Conservation (phyloP, 2,329 filamentous ascomycete genomes). For the Alternaria sp. region DNA sequence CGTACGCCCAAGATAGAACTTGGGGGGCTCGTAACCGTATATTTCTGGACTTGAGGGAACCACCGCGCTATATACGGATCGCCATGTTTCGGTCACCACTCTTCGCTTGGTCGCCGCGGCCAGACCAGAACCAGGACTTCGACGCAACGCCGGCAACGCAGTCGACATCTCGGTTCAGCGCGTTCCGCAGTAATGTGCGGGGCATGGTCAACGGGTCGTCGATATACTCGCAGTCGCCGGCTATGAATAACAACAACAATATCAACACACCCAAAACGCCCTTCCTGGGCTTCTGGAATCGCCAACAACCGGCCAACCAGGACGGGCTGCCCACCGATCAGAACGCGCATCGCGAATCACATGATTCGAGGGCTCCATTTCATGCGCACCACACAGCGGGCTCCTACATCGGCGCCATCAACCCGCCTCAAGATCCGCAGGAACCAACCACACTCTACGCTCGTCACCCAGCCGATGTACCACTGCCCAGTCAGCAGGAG, state of each 20-base stretch:
- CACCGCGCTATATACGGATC: slow-evolving; percentile 13
- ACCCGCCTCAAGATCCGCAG: slow-evolving; percentile 28
- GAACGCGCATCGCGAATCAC: slow-evolving; percentile 30
- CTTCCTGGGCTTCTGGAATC: slow-evolving; percentile 41
- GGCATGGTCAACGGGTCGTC: slow-evolving; percentile 46
- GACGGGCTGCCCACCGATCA: slow-evolving; percentile 24
- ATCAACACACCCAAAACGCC: slow-evolving; percentile 43
- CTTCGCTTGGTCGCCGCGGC: slow-evolving; percentile 41
- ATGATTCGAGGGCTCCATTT: slow-evolving; percentile 38
- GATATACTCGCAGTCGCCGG: slow-evolving; percentile 45
- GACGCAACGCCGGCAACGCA: slow-evolving; percentile 29
- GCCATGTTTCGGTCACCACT: slow-evolving; percentile 44
- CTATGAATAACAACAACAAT: slow-evolving; percentile 28
- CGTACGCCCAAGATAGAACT: slow-evolving; percentile 22
- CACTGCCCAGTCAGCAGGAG: slow-evolving; percentile 34
- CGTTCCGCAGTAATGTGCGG: slow-evolving; percentile 31
- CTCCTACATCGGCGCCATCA: slow-evolving; percentile 43
- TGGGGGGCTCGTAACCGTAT: slow-evolving; percentile 10
- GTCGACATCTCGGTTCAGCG: slow-evolving; percentile 26
- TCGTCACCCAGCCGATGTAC: slow-evolving; percentile 43
- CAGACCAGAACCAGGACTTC: slow-evolving; percentile 35
- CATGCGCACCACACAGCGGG: slow-evolving; percentile 43
- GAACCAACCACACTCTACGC: slow-evolving; percentile 31
- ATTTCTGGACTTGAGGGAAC: slow-evolving; percentile 15
- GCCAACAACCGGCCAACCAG: slow-evolving; percentile 32